Percentiles rank a stretch among this genome's conserved stretches.
These are phyloP conservation scores for Aspergillus neotritici DNA, from an alignment of 2,329 filamentous ascomycete species.

Conservation along the genomic window DNA sequence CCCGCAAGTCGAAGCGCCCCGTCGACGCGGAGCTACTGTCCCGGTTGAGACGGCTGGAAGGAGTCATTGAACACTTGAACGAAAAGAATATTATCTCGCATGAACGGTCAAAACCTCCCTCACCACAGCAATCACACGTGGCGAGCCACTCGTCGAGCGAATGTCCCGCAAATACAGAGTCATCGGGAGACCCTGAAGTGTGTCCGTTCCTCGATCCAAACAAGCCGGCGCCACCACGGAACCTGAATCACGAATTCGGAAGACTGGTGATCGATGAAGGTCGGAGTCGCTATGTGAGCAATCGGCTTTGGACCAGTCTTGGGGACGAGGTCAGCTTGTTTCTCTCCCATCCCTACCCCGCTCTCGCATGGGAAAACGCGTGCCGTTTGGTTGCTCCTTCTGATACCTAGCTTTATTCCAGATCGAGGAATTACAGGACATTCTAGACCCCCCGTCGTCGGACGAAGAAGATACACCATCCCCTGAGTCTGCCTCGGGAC, in stretches of 20 bases:
- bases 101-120: constrained; percentile 3
- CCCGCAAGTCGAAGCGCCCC: constrained; percentile 53
- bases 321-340: constrained; percentile 50
- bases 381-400: neutral
- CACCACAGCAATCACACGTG: constrained; percentile 7
- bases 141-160: constrained; percentile 1
- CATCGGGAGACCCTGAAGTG: neutral
- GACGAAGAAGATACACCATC: constrained; percentile 52
- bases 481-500: constrained; percentile 35
- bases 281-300: constrained; percentile 57
- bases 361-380: no score
- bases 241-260: constrained; percentile 48
- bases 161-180: neutral
- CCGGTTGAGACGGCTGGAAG: constrained; percentile 53
- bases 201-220: constrained; percentile 17
- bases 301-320: constrained; percentile 56
- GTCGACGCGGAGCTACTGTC: constrained; percentile 56
- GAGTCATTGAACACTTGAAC: constrained; percentile 56
- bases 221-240: constrained; percentile 14
- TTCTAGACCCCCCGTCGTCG: constrained; percentile 53
- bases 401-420: constrained; percentile 19
- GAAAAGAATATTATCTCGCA: constrained; percentile 34
- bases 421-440: constrained; percentile 58
- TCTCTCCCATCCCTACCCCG: neutral
- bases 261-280: constrained; percentile 56